A percentile compares a stretch with the other conserved stretches of the same genome.
Conservation (phyloP, 495 filamentous ascomycete species). For the Penicillium riverlandense region DNA sequence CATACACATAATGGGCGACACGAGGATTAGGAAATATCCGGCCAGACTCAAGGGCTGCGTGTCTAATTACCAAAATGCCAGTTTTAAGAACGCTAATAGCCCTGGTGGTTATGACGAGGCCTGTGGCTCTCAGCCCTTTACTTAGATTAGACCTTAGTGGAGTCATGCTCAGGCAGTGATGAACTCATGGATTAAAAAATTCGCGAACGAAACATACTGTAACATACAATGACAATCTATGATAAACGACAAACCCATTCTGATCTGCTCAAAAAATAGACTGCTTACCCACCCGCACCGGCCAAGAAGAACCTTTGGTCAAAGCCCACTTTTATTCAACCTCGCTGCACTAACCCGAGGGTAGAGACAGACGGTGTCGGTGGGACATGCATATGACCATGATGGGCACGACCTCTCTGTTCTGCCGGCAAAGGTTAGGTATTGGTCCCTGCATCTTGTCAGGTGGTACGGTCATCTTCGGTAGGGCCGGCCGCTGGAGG, state of each 20-base stretch:
- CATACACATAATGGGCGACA: too few species aligned
- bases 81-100: too few species aligned
- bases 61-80: too few species aligned
- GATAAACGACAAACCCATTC: not conserved
- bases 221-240: not conserved
- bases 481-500: slow-evolving; percentile 6
- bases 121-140: too few species aligned
- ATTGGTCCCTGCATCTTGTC: slow-evolving; percentile 15
- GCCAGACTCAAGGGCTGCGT: too few species aligned
- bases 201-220: too few species aligned
- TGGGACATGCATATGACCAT: slow-evolving; percentile 6
- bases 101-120: too few species aligned
- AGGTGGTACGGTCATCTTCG: slow-evolving; percentile 16
- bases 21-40: too few species aligned
- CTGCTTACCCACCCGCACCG: not conserved
- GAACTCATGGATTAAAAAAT: too few species aligned
- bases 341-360: not conserved
- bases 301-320: not conserved
- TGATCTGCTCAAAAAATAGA: too few species aligned
- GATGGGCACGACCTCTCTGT: not conserved
- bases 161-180: too few species aligned
- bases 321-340: not conserved
- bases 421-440: slow-evolving; percentile 7
- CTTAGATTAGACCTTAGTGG: too few species aligned
- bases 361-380: not conserved